phyloP scores from a whole-genome alignment of 2,329 filamentous ascomycete genomes.

The Rutstroemia sp. region DNA sequence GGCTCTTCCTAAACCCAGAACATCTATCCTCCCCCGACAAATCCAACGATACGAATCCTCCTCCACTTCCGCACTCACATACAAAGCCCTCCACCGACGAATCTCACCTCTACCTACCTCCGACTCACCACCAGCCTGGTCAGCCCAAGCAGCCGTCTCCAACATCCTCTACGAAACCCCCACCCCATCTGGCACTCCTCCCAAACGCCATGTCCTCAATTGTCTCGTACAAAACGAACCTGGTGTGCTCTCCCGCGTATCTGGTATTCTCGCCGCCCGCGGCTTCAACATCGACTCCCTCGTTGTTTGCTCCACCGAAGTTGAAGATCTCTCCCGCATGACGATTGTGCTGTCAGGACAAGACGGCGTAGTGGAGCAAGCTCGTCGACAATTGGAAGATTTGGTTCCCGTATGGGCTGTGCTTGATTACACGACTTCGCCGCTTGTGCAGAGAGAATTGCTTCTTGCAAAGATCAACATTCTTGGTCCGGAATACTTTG shows the following conservation, averaged over 20 bases:
- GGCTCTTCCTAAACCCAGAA: slow-evolving; percentile 17
- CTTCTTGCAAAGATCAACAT: slow-evolving; percentile 95
- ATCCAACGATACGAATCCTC: slow-evolving; percentile 36
- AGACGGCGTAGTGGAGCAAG: slow-evolving; percentile 96
- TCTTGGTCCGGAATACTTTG: slow-evolving; percentile 94
- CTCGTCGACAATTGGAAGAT: slow-evolving; percentile 89
- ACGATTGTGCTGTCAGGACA: slow-evolving; percentile 95
- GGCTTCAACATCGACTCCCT: slow-evolving; percentile 99
- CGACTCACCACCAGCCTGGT: slow-evolving; percentile 70
- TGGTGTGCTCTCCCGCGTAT: slow-evolving; percentile 91
- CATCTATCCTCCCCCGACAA: slow-evolving; percentile 17
- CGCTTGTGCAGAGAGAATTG: slow-evolving; percentile 91
- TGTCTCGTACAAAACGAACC: slow-evolving; percentile 99
- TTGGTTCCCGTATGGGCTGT: slow-evolving; percentile 98
- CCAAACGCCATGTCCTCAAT: slow-evolving; percentile 94
- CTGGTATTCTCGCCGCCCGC: slow-evolving; percentile 87
- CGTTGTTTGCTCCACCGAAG: slow-evolving; percentile 96
- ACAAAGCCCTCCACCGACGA: slow-evolving; percentile 92
- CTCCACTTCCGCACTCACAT: slow-evolving; percentile 89
- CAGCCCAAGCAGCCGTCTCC: slow-evolving; percentile 89
- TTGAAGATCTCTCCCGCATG: slow-evolving; percentile 95
- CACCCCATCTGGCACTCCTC: slow-evolving; percentile 69
- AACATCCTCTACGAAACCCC: slow-evolving; percentile 99
- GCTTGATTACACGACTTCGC: slow-evolving; percentile 86
- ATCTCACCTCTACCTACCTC: slow-evolving; percentile 77